Evolutionary conservation across 2,329 filamentous ascomycete species (phyloP).

Genomic region (Trichoderma brevicompactum): DNA sequence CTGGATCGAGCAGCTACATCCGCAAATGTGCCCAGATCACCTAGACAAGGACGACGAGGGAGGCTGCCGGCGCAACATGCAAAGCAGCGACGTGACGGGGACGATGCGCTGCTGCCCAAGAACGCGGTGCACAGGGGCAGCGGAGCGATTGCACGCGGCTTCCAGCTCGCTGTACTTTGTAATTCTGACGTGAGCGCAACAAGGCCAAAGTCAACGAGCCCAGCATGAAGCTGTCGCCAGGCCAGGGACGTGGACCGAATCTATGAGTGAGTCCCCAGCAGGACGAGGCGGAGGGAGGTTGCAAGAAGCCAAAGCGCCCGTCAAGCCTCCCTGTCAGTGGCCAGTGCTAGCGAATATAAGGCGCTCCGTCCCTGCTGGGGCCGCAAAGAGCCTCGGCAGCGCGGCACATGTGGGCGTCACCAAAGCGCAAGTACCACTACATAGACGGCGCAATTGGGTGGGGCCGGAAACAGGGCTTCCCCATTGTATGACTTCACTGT

Average conservation of each 20-base stretch:
- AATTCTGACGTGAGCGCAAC: not conserved
- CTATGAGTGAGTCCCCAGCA: not conserved
- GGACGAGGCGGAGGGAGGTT: not conserved
- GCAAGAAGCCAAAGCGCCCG: conserved; percentile 7
- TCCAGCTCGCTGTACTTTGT: not conserved
- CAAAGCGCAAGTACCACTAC: too few relatives aligned
- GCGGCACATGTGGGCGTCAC: conserved; percentile 15
- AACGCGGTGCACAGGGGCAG: not conserved
- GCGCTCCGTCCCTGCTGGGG: too few relatives aligned
- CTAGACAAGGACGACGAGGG: not conserved
- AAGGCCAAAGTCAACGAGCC: not conserved
- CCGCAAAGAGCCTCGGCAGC: conserved; percentile 17
- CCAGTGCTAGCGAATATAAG: not conserved
- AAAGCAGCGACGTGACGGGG: not conserved
- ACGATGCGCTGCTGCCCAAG: not conserved
- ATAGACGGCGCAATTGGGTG: not conserved
- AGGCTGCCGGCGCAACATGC: not conserved
- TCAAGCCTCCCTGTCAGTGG: not conserved
- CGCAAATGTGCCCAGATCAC: not conserved
- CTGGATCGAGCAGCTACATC: not conserved
- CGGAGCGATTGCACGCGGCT: not conserved
- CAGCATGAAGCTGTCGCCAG: conserved; percentile 15
- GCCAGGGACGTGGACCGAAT: not conserved
- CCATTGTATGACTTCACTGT: not conserved
- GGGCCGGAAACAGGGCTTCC: not conserved